Evolutionary conservation across 2,329 filamentous ascomycete genomes (phyloP).

Genomic region (Cladophialophora bantiana): DNA sequence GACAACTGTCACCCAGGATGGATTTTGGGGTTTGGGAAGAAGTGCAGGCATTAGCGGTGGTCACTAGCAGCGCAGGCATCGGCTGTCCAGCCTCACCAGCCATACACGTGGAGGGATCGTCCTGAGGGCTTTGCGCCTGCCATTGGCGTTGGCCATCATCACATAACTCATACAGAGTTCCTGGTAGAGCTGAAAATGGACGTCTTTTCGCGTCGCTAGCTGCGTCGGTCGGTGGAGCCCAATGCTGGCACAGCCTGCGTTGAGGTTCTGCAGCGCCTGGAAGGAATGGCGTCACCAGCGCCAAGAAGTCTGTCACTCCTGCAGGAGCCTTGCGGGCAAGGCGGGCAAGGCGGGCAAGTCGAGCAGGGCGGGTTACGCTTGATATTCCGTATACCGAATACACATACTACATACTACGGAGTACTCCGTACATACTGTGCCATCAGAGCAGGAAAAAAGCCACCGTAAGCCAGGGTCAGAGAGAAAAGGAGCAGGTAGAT

Average conservation of each 20-base stretch:
- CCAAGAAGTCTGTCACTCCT: neutral
- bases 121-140: neutral
- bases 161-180: neutral
- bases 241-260: neutral
- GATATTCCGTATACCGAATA: too few species aligned
- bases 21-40: neutral
- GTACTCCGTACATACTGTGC: too few species aligned
- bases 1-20: neutral
- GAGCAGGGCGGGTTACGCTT: too few species aligned
- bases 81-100: conserved; percentile 2
- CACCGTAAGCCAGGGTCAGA: too few species aligned
- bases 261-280: neutral
- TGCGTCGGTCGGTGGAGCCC: neutral
- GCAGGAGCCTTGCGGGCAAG: neutral
- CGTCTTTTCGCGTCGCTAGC: conserved; percentile 2
- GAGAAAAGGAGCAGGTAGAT: too few species aligned
- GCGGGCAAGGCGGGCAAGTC: too few species aligned
- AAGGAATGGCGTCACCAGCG: neutral
- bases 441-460: too few species aligned
- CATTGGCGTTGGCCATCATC: neutral
- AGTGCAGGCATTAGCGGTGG: neutral
- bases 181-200: conserved; percentile 4
- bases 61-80: neutral
- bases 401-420: too few species aligned
- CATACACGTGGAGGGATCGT: conserved; percentile 8